phyloP scores from a whole-genome alignment of 768 basidiomycete genomes.

The Auriscalpium microsporum region DNA sequence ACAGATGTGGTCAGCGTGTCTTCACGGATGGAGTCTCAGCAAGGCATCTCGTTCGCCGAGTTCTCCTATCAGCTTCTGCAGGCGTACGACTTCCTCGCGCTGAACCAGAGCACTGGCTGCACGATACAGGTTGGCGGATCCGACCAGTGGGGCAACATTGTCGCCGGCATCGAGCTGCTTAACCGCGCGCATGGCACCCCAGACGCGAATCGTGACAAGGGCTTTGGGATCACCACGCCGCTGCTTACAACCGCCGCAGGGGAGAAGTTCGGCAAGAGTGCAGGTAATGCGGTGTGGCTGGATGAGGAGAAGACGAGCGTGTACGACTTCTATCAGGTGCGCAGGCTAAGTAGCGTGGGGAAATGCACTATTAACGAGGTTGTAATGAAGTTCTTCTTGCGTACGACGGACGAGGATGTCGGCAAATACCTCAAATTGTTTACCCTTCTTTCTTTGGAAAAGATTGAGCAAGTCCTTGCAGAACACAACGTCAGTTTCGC shows the following conservation, averaged over 20 bases:
- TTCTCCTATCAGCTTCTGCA: constrained; percentile 97
- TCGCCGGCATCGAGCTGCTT: constrained; percentile 89
- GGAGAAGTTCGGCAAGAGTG: constrained; percentile 96
- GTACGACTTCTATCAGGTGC: constrained; percentile 92
- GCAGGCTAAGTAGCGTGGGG: constrained; percentile 2
- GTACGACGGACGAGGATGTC: constrained; percentile 27
- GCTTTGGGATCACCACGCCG: constrained; percentile 89
- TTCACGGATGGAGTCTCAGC: constrained; percentile 64
- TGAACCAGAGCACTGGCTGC: constrained; percentile 59
- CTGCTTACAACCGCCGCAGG: constrained; percentile 82
- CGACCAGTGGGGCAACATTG: constrained; percentile 98
- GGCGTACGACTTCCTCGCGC: constrained; percentile 86
- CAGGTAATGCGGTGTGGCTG: constrained; percentile 93
- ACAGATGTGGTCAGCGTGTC: constrained; percentile 51
- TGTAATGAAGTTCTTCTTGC: constrained; percentile 72
- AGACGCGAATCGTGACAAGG: constrained; percentile 24
- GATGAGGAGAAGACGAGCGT: constrained; percentile 70
- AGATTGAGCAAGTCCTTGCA: constrained; percentile 5
- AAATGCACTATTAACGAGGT: not conserved
- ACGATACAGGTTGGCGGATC: constrained; percentile 90
- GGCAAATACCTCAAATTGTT: constrained; percentile 13
- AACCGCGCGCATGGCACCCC: constrained; percentile 34
- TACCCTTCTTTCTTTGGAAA: constrained; percentile 9
- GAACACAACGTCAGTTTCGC: constrained; percentile 9
- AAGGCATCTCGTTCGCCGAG: constrained; percentile 96